Base-by-base conservation (phyloP, 2,329 filamentous ascomycete species). In the Penicillium rolfsii region DNA sequence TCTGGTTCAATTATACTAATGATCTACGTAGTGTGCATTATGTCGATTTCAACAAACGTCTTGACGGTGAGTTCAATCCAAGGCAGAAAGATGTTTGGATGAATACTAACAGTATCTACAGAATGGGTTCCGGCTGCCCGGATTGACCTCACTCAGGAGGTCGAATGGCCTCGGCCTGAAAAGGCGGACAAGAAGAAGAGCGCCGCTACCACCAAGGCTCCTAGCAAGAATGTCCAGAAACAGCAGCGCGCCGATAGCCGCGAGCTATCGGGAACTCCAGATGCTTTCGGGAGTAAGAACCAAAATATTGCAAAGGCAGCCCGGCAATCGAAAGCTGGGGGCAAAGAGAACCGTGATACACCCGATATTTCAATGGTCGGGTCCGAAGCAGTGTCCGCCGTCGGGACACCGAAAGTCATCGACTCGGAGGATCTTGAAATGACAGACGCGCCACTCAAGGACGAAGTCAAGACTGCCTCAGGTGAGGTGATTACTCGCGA, bases 121-220 rank as follows among this genome's bases (percentile, higher is more conserved):
- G 95, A 99, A 82, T 99, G 95, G 95, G 89, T 99, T 9, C 84
- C 90, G 1, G 85, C 90, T 33, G 83, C 86, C 38, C 87, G 95
- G 38, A 91, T 99, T 67, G 92, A 98, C 75, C 89, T 99, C 60
- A 83, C 85, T 1, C 89, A 92, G 67, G 93, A 97, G 70, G 95
- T 99, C 57, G 95, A 99, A 79, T 99, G 95, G 93, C 95, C 95
- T 22, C 89, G 88, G 62, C 91, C 93, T 9, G 93, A 96, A 65
- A 96, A 96, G 76, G 84, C 89, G 1, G 96, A 97, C 71, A 95
- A 94, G 79, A 87, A 86, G 69, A 96, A 96, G 79, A 89, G 91
- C 66, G 84, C 73, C 76, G 16, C 81, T 78, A 40, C 68, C 63
- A 82, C 73, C 19, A 83, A 87, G 59, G 82, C 81, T 1, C 81